Conservation (phyloP, 1,139 yeast species). For the Yarrowia galli region DNA sequence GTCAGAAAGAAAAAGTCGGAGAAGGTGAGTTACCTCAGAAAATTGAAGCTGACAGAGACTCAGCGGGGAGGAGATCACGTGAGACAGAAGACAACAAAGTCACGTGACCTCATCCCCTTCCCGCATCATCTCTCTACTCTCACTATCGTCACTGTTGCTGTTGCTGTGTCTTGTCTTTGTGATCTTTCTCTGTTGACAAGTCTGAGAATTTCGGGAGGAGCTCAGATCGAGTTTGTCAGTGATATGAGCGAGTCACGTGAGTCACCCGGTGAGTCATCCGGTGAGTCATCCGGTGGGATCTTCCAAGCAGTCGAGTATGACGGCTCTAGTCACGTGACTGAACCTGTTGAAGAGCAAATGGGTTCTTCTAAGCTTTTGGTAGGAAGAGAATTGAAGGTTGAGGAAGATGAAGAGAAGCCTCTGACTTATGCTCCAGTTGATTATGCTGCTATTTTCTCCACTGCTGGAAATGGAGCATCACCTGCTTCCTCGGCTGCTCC, state of each 20-base stretch:
- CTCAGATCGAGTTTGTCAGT: slow-evolving; percentile 20
- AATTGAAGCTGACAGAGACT: not conserved
- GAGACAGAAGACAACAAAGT: not conserved
- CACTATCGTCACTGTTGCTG: slow-evolving; percentile 22
- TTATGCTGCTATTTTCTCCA: slow-evolving; percentile 8
- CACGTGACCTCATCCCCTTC: not conserved
- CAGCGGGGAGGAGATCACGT: not conserved
- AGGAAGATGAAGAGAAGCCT: not conserved
- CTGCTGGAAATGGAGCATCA: not conserved
- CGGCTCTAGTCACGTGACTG: not conserved
- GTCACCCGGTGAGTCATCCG: no score
- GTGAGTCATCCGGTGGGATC: no score
- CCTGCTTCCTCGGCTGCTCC: not conserved
- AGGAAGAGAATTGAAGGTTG: not conserved
- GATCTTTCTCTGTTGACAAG: slow-evolving; percentile 2
- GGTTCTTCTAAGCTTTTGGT: not conserved
- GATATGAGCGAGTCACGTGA: not conserved
- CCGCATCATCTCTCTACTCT: slow-evolving; percentile 3
- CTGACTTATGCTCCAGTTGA: not conserved
- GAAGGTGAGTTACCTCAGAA: slow-evolving; percentile 1
- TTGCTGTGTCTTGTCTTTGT: slow-evolving; percentile 13
- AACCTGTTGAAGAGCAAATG: not conserved
- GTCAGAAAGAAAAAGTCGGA: not conserved
- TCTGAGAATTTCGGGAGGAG: slow-evolving; percentile 16
- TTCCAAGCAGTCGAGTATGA: not conserved